Evolutionary conservation across 2,329 filamentous ascomycete genomes (phyloP).

Genomic region (Penicillium aurantiogriseum): DNA sequence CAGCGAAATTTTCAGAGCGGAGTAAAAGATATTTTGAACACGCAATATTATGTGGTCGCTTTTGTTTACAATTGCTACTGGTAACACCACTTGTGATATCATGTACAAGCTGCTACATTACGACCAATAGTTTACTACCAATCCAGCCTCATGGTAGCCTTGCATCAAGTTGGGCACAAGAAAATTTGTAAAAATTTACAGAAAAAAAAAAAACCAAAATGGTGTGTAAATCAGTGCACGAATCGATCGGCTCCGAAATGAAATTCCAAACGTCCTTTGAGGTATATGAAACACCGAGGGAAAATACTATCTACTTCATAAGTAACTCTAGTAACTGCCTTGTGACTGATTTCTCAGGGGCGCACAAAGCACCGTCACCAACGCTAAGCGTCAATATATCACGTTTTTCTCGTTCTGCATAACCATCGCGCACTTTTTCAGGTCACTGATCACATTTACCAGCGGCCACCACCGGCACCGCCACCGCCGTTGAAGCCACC

Average conservation of each 20-base stretch:
- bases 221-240: neutral
- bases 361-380: conserved; percentile 1
- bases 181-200: neutral
- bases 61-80: neutral
- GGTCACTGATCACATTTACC: conserved; percentile 5
- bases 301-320: conserved; percentile 9
- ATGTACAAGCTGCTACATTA: neutral
- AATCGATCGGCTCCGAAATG: conserved; percentile 3
- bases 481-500: conserved; percentile 5
- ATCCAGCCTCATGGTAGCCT: neutral
- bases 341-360: conserved; percentile 2
- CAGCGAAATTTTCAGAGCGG: neutral
- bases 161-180: neutral
- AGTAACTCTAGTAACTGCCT: conserved; percentile 4
- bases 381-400: conserved; percentile 10
- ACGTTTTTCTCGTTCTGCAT: conserved; percentile 6
- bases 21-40: neutral
- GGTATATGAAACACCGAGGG: conserved; percentile 10
- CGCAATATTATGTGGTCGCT: neutral
- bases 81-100: neutral
- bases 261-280: conserved; percentile 5
- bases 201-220: neutral
- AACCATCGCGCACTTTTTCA: conserved; percentile 5
- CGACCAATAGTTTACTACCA: neutral
- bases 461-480: conserved; percentile 2